Conservation (phyloP, 139 green algal genomes). For the Ettlia oleoabundans region DNA sequence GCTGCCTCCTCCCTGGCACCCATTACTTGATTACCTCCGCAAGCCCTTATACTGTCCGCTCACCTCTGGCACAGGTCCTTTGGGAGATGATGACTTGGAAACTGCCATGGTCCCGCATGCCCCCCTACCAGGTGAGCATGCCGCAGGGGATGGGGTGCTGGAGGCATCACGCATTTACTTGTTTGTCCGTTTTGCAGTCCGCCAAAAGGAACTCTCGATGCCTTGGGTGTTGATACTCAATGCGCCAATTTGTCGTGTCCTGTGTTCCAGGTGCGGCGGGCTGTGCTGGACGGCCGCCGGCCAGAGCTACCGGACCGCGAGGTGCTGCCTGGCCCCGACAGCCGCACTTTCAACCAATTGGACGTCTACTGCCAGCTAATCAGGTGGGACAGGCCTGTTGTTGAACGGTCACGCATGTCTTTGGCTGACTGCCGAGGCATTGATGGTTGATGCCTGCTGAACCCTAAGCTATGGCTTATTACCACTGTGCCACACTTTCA, state of each 20-base stretch:
- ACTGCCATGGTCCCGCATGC: conserved; percentile 54
- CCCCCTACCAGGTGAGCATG: conserved; percentile 54
- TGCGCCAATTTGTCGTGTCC: background rate
- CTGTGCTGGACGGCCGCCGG: background rate
- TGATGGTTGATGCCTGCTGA: too few species aligned
- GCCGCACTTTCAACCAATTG: background rate
- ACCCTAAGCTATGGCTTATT: too few species aligned
- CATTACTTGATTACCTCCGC: too few species aligned
- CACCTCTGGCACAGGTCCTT: conserved; percentile 28
- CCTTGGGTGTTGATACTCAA: background rate
- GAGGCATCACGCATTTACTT: too few species aligned
- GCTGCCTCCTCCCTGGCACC: too few species aligned
- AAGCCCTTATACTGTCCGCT: too few species aligned
- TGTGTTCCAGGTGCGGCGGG: background rate
- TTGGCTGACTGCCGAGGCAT: too few species aligned
- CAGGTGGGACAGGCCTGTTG: too few species aligned
- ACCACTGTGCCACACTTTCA: too few species aligned
- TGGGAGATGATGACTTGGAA: conserved; percentile 63
- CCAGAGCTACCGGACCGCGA: background rate
- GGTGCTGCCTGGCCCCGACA: background rate
- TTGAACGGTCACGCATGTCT: too few species aligned
- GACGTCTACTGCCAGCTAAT: conserved; percentile 20
- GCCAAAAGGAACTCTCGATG: background rate
- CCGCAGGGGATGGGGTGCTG: too few species aligned
- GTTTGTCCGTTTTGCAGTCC: too few species aligned